A percentile compares a stretch with the other conserved stretches of the same genome.
Evolutionary conservation across 176 grass and related monocot species (phyloP).

Genomic region (Metroxylon sagu): DNA sequence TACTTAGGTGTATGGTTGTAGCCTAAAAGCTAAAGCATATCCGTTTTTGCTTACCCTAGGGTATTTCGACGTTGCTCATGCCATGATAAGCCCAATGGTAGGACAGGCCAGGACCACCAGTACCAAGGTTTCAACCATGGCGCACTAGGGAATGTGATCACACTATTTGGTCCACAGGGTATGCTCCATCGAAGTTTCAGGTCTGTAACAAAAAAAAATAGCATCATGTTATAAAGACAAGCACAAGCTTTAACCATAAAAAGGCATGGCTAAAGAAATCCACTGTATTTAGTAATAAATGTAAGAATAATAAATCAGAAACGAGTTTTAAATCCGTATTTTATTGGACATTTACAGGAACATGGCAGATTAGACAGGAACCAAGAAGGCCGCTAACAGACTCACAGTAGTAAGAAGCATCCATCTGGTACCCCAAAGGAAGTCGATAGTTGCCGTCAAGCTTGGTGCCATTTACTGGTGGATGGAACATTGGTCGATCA

Average conservation of each 20-base stretch:
- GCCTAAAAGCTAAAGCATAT: background rate
- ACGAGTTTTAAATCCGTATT: background rate
- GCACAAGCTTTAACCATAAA: too few relatives aligned
- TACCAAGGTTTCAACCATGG: constrained; percentile 99
- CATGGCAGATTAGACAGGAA: too few relatives aligned
- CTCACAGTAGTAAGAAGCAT: constrained; percentile 98
- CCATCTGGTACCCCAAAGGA: constrained; percentile 97
- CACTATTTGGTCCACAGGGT: constrained; percentile 91
- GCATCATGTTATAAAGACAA: too few relatives aligned
- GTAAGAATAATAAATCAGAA: too few relatives aligned
- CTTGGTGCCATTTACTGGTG: constrained; percentile 71
- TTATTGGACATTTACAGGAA: too few relatives aligned
- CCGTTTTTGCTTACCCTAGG: constrained; percentile 66
- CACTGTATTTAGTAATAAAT: too few relatives aligned
- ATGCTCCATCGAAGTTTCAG: constrained; percentile 84
- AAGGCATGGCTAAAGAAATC: too few relatives aligned
- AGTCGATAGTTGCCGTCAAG: constrained; percentile 84
- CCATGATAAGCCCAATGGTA: constrained; percentile 89
- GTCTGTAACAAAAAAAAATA: constrained; percentile 38
- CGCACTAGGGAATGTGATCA: constrained; percentile 92
- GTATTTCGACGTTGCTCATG: constrained; percentile 76
- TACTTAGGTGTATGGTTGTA: too few relatives aligned
- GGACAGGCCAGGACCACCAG: constrained; percentile 98
- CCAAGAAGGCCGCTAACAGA: background rate
- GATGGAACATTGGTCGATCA: constrained; percentile 77